phyloP scores from a whole-genome alignment of 2,329 filamentous ascomycete genomes.

The Fusarium graminum region DNA sequence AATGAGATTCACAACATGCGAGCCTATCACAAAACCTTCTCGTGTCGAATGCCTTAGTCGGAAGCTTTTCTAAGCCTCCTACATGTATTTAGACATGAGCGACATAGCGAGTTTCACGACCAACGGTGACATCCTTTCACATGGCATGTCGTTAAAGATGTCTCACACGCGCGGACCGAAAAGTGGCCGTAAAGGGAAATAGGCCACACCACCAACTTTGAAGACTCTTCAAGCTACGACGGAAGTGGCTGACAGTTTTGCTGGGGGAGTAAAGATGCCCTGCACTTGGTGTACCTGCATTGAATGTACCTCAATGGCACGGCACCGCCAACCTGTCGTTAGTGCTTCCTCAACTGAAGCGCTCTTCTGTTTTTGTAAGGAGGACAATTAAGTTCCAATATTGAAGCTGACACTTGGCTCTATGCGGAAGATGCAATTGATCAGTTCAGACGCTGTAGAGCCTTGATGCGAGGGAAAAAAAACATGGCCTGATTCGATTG shows the following conservation, averaged over 20 bases:
- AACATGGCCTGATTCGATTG: slow-evolving; percentile 28
- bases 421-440: slow-evolving; percentile 14
- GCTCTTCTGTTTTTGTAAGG: slow-evolving; percentile 8
- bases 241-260: slow-evolving; percentile 27
- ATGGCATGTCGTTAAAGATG: slow-evolving; percentile 7
- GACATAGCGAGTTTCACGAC: slow-evolving; percentile 6
- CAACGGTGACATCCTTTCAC: slow-evolving; percentile 11
- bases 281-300: slow-evolving; percentile 21
- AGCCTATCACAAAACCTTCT: slow-evolving; percentile 1
- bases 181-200: slow-evolving; percentile 24
- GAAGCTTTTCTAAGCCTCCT: slow-evolving; percentile 1
- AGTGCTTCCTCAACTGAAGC: slow-evolving; percentile 2
- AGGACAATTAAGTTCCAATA: neutral
- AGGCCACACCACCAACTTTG: slow-evolving; percentile 28
- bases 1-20: slow-evolving; percentile 7
- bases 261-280: slow-evolving; percentile 8
- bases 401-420: slow-evolving; percentile 2
- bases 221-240: slow-evolving; percentile 18
- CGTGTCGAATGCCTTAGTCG: neutral
- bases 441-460: slow-evolving; percentile 4
- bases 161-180: slow-evolving; percentile 21
- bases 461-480: neutral
- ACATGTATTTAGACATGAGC: neutral
- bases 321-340: slow-evolving; percentile 13
- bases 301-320: slow-evolving; percentile 16